These are phyloP conservation scores for Diversispora eburnea DNA, from an alignment of 192 early-diverging fungal species.

Conservation along the genomic window DNA sequence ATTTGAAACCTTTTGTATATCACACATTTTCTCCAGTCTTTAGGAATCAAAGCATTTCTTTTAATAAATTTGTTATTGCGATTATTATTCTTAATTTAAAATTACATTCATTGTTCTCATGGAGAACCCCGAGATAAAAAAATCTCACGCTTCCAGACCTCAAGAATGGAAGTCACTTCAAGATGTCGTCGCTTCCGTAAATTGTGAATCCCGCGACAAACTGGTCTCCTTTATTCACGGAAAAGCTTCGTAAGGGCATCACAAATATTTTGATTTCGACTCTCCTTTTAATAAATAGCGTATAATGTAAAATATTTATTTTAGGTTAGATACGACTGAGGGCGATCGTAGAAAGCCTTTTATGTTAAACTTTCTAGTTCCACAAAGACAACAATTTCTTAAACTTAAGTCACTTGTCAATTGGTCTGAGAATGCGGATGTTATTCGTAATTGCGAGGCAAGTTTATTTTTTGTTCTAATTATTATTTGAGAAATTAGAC, in stretches of 20 bases:
- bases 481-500: not conserved
- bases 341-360: conserved; percentile 3
- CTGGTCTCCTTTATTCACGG: not conserved
- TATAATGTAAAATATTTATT: not conserved
- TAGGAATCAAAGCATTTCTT: too few species aligned
- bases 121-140: not conserved
- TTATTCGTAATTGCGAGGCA: conserved; percentile 7
- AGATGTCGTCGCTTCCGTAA: conserved; percentile 1
- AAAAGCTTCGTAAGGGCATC: not conserved
- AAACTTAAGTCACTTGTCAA: conserved; percentile 4
- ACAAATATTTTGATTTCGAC: not conserved
- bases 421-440: conserved; percentile 7
- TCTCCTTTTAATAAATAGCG: not conserved
- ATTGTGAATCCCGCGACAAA: conserved; percentile 1
- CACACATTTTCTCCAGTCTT: too few species aligned
- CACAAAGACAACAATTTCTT: conserved; percentile 2
- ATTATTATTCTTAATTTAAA: not conserved
- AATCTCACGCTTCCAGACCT: not conserved
- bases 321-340: not conserved
- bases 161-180: conserved; percentile 7
- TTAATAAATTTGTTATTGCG: too few species aligned
- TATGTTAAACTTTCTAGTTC: not conserved
- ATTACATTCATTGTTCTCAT: not conserved
- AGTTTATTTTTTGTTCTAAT: not conserved
- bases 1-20: too few species aligned